Evolutionary conservation across 192 early-diverging fungal species (phyloP).

Genomic region (Coemansia sp.): DNA sequence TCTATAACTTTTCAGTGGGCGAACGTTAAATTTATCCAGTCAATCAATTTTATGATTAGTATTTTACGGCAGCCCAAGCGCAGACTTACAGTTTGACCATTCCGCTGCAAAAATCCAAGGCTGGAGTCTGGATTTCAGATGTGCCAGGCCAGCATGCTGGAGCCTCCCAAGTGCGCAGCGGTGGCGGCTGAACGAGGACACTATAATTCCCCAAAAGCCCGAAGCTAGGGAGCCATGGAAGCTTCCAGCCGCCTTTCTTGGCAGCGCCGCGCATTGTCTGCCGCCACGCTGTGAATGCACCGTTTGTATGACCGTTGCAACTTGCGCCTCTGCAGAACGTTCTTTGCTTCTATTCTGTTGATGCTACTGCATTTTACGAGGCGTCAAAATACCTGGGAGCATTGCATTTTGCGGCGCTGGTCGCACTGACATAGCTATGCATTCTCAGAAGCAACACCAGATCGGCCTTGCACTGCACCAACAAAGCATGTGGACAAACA

Average conservation of each 20-base stretch:
- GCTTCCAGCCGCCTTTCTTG: background rate
- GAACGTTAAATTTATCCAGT: too few relatives aligned
- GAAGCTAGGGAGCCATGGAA: conserved; percentile 1
- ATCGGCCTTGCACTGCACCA: background rate
- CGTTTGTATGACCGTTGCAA: background rate
- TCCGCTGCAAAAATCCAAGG: background rate
- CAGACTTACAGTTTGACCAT: background rate
- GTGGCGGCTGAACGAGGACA: background rate
- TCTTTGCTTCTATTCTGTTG: background rate
- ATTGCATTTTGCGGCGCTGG: conserved; percentile 3
- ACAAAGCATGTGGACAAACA: background rate
- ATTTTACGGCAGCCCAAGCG: too few relatives aligned
- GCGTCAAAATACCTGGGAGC: background rate
- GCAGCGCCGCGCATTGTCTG: conserved; percentile 4
- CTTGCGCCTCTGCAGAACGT: background rate
- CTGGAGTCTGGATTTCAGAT: background rate
- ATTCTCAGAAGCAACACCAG: background rate
- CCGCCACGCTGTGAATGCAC: background rate
- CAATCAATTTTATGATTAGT: too few relatives aligned
- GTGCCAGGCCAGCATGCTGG: too few relatives aligned
- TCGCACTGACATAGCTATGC: background rate
- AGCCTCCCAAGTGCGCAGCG: background rate
- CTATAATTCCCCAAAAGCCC: conserved; percentile 2
- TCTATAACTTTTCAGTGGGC: too few relatives aligned
- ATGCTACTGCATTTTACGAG: background rate